Percentiles rank a stretch among this genome's conserved stretches.
phyloP scores from a whole-genome alignment of 1,139 yeast species.

The Candida anutae region DNA sequence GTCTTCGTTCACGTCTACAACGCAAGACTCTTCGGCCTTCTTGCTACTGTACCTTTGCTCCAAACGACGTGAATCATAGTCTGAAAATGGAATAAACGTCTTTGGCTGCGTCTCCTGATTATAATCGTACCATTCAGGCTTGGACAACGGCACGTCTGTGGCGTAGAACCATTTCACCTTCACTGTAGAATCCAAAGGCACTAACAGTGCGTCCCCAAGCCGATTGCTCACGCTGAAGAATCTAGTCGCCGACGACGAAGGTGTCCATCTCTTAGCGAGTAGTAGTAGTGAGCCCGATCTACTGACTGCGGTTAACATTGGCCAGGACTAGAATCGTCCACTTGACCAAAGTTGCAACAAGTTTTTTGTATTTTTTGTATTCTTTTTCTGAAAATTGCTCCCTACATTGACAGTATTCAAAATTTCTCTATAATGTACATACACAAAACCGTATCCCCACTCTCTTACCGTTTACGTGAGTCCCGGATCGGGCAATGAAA shows the following conservation, averaged over 20 bases:
- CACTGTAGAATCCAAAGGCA: too few relatives aligned
- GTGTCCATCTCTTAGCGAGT: too few relatives aligned
- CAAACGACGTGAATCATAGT: slow-evolving; percentile 50
- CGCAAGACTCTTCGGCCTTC: background rate
- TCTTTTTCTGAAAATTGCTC: too few relatives aligned
- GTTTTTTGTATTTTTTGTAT: too few relatives aligned
- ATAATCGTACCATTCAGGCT: slow-evolving; percentile 55
- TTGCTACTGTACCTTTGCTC: slow-evolving; percentile 39
- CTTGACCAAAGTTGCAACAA: too few relatives aligned
- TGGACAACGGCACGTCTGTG: slow-evolving; percentile 62
- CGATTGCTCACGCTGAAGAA: background rate
- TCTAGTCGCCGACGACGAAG: too few relatives aligned
- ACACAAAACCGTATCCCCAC: too few relatives aligned
- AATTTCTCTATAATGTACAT: too few relatives aligned
- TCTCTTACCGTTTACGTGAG: slow-evolving; percentile 10
- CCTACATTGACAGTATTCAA: too few relatives aligned
- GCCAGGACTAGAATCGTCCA: too few relatives aligned
- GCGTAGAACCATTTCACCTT: slow-evolving; percentile 66
- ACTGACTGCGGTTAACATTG: too few relatives aligned
- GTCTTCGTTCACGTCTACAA: slow-evolving; percentile 66
- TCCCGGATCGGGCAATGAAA: slow-evolving; percentile 23
- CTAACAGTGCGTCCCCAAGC: background rate
- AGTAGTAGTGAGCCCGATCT: too few relatives aligned
- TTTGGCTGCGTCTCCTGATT: slow-evolving; percentile 40
- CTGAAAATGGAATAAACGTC: slow-evolving; percentile 65